Conservation (phyloP, 208 protist species). For the Trypanosoma conorhini region DNA sequence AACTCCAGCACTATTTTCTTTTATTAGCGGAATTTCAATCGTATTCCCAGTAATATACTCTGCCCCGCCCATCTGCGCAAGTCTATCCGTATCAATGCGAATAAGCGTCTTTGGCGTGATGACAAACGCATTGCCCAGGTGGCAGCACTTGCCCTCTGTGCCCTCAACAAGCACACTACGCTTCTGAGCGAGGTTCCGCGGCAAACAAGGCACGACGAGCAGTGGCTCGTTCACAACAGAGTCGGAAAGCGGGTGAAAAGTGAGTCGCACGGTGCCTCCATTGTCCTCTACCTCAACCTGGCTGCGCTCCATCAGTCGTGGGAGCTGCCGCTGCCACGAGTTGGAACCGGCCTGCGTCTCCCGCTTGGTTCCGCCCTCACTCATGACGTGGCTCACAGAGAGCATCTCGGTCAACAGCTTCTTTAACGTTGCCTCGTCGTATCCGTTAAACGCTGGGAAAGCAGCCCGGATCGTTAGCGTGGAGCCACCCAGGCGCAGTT, state of each 20-base stretch:
- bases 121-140: conserved; percentile 52
- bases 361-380: background rate
- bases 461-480: conserved; percentile 57
- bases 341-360: background rate
- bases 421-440: conserved; percentile 7
- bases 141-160: conserved; percentile 51
- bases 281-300: conserved; percentile 35
- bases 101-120: conserved; percentile 34
- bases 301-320: conserved; percentile 36
- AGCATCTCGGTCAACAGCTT: conserved; percentile 6
- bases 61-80: background rate
- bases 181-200: conserved; percentile 47
- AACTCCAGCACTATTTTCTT: conserved; percentile 38
- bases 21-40: conserved; percentile 53
- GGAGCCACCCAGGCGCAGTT: conserved; percentile 40
- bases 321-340: conserved; percentile 18
- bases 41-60: conserved; percentile 51
- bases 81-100: conserved; percentile 20
- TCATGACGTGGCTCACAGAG: background rate
- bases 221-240: conserved; percentile 30
- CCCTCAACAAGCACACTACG: conserved; percentile 27
- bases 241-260: conserved; percentile 15
- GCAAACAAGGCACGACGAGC: conserved; percentile 63
- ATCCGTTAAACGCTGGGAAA: conserved; percentile 46
- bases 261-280: conserved; percentile 38